Percentiles rank a stretch among this genome's conserved stretches.
Conservation (phyloP, 2,329 filamentous ascomycete genomes). For the Cercospora sp. region DNA sequence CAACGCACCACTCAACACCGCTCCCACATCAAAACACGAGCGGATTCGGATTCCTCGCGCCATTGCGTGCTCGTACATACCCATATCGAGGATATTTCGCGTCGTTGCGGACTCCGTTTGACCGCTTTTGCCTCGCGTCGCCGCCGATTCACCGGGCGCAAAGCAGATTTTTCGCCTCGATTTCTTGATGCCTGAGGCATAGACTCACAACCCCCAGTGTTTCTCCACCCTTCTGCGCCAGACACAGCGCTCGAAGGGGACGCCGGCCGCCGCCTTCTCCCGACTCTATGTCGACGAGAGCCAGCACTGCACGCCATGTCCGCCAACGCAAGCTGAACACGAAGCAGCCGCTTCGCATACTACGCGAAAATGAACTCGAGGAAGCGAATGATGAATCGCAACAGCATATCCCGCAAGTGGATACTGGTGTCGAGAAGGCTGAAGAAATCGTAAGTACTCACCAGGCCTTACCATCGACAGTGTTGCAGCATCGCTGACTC, state of each 20-base stretch:
- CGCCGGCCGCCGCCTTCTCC: slow-evolving; percentile 6
- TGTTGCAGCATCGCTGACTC: slow-evolving; percentile 27
- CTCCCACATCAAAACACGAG: slow-evolving; percentile 6
- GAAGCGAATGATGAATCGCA: slow-evolving; percentile 74
- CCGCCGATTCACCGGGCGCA: slow-evolving; percentile 13
- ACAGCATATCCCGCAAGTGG: slow-evolving; percentile 78
- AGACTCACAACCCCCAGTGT: background rate
- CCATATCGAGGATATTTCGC: slow-evolving; percentile 19
- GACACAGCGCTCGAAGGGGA: slow-evolving; percentile 10
- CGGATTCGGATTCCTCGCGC: background rate
- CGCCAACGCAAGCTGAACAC: slow-evolving; percentile 88
- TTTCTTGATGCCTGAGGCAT: slow-evolving; percentile 11
- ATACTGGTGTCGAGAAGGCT: slow-evolving; percentile 93
- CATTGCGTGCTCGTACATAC: slow-evolving; percentile 22
- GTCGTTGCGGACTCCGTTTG: slow-evolving; percentile 12
- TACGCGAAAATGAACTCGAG: slow-evolving; percentile 89
- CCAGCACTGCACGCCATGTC: slow-evolving; percentile 49
- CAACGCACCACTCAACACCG: slow-evolving; percentile 16
- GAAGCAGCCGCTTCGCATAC: slow-evolving; percentile 82
- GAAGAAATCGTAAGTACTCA: slow-evolving; percentile 86
- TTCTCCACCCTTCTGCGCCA: slow-evolving; percentile 10
- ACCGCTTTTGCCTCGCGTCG: slow-evolving; percentile 15
- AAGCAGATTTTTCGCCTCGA: slow-evolving; percentile 8
- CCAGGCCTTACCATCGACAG: slow-evolving; percentile 10
- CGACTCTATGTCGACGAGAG: slow-evolving; percentile 32